Conservation (phyloP, 495 filamentous ascomycete genomes). For the Saxispiralis lemnorum region DNA sequence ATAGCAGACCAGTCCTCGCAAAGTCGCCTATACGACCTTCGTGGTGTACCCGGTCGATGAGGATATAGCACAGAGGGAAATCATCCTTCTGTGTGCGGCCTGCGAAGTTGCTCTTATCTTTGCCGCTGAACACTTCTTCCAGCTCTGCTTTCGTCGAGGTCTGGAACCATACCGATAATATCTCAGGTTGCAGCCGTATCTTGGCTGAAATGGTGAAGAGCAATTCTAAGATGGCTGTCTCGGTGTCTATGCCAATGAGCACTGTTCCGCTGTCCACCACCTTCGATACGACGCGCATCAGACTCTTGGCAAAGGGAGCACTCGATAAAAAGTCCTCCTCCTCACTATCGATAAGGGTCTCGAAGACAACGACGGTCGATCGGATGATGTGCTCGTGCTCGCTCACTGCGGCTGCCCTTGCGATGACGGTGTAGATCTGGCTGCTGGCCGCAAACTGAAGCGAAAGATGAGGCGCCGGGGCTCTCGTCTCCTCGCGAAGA, state of each 20-base stretch:
- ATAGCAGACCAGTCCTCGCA: conserved; percentile 84
- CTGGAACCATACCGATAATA: conserved; percentile 73
- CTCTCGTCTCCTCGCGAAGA: conserved; percentile 73
- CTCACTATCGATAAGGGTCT: conserved; percentile 81
- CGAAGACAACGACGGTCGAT: conserved; percentile 69
- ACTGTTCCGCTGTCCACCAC: conserved; percentile 46
- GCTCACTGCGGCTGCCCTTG: conserved; percentile 63
- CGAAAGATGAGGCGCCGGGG: conserved; percentile 74
- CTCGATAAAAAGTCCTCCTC: conserved; percentile 84
- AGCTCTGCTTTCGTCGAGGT: conserved; percentile 25
- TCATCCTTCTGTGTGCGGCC: conserved; percentile 78
- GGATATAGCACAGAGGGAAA: conserved; percentile 85
- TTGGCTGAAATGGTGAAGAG: conserved; percentile 89
- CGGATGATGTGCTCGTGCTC: conserved; percentile 64
- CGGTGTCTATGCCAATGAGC: conserved; percentile 48
- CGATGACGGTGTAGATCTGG: conserved; percentile 71
- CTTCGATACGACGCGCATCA: conserved; percentile 62
- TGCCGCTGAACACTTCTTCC: conserved; percentile 21
- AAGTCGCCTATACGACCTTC: conserved; percentile 89
- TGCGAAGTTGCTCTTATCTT: conserved; percentile 48
- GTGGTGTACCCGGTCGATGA: conserved; percentile 90
- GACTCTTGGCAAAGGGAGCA: conserved; percentile 59
- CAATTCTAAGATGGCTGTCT: conserved; percentile 72
- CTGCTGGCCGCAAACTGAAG: conserved; percentile 65
- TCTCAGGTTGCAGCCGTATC: conserved; percentile 69